Percentiles rank a stretch among this genome's conserved stretches.
phyloP scores from a whole-genome alignment of 257 asterid species.

The Lantana camara region DNA sequence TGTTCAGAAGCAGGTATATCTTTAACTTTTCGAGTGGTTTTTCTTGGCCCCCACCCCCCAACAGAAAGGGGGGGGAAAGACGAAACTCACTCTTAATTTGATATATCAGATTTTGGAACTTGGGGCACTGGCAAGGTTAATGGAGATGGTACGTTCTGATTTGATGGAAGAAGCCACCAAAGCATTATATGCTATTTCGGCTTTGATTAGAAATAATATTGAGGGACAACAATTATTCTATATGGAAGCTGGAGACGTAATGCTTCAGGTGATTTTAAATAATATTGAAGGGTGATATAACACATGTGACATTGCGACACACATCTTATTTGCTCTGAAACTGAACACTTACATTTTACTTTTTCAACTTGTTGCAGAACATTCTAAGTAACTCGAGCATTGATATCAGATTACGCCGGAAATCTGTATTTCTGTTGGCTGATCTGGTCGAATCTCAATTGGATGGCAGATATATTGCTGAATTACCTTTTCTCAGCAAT shows the following conservation, averaged over 20 bases:
- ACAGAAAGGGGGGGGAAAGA: constrained; percentile 1
- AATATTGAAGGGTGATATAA: constrained; percentile 13
- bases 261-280: constrained; percentile 73
- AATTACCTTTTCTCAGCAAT: constrained; percentile 53
- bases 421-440: constrained; percentile 63
- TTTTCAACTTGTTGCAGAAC: constrained; percentile 45
- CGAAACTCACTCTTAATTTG: constrained; percentile 26
- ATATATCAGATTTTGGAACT: constrained; percentile 67
- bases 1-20: constrained; percentile 78
- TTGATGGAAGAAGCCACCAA: constrained; percentile 71
- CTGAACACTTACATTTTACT: constrained; percentile 10
- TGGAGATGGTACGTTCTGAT: constrained; percentile 63
- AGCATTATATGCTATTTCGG: constrained; percentile 81
- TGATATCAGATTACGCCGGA: constrained; percentile 72
- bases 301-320: constrained; percentile 7
- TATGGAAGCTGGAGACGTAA: constrained; percentile 59
- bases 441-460: constrained; percentile 63
- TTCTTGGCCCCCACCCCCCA: constrained; percentile 1
- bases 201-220: constrained; percentile 66
- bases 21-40: constrained; percentile 16
- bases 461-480: constrained; percentile 38
- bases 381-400: constrained; percentile 65
- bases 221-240: constrained; percentile 69
- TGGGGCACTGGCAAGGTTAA: constrained; percentile 58
- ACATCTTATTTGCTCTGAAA: constrained; percentile 27